Evolutionary conservation across 2,329 filamentous ascomycete species (phyloP).

Genomic region (Trichoderma sp.): DNA sequence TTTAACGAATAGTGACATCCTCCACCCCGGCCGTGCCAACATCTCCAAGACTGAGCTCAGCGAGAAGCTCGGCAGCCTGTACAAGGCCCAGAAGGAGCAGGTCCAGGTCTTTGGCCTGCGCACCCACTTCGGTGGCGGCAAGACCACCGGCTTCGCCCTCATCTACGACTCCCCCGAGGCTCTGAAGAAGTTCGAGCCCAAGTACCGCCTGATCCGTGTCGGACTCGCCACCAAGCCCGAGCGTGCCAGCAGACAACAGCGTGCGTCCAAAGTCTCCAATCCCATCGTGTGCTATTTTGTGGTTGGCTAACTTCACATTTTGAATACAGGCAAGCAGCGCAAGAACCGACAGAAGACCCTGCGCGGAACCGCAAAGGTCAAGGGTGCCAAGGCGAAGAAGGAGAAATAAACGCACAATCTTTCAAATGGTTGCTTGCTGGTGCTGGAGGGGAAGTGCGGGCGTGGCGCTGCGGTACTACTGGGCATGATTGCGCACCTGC

Average conservation of each 20-base stretch:
- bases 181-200: conserved; percentile 99
- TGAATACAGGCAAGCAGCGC: conserved; percentile 90
- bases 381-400: conserved; percentile 94
- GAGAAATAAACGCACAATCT: conserved; percentile 67
- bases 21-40: conserved; percentile 97
- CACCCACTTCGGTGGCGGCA: conserved; percentile 99
- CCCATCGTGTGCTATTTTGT: background rate
- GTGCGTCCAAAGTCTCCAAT: too few species aligned
- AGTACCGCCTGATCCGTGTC: conserved; percentile 94
- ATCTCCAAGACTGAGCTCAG: conserved; percentile 99
- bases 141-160: conserved; percentile 98
- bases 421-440: conserved; percentile 35
- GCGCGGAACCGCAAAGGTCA: conserved; percentile 96
- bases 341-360: conserved; percentile 99
- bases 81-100: conserved; percentile 98
- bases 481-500: conserved; percentile 35
- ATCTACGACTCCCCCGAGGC: conserved; percentile 98
- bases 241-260: conserved; percentile 97
- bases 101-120: conserved; percentile 97
- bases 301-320: conserved; percentile 30
- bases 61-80: conserved; percentile 88
- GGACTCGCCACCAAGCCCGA: conserved; percentile 92
- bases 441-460: conserved; percentile 16
- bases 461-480: conserved; percentile 29
- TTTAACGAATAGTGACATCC: conserved; percentile 76